phyloP scores from a whole-genome alignment of 345 rosid species.

The Bruguiera parviflora region DNA sequence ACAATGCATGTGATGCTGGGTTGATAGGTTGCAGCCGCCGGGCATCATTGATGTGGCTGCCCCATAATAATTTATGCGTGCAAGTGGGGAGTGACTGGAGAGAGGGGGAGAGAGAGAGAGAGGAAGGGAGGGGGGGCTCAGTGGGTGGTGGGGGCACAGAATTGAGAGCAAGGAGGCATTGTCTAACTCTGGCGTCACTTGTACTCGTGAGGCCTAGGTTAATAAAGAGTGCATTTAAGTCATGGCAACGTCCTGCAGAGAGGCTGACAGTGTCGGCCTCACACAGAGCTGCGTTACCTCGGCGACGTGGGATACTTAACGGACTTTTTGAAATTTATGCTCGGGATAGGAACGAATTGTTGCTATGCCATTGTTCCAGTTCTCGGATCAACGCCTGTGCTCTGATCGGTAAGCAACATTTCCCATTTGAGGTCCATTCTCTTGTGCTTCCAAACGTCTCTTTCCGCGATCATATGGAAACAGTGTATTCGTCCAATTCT shows the following conservation, averaged over 20 bases:
- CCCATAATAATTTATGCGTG: conserved; percentile 11
- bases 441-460: no score
- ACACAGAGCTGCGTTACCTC: no score
- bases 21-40: not conserved
- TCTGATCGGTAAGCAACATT: no score
- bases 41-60: conserved; percentile 29
- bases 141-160: conserved; percentile 14
- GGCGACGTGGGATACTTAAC: no score
- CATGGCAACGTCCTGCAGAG: not conserved
- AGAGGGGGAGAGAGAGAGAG: not conserved
- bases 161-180: not conserved
- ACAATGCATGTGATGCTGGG: conserved; percentile 30
- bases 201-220: not conserved
- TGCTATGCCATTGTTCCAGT: no score
- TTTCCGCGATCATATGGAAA: no score
- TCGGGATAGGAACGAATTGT: no score
- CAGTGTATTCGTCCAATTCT: no score
- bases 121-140: no score
- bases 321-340: no score
- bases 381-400: no score
- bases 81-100: not conserved
- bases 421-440: no score
- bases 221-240: not conserved
- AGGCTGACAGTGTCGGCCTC: not conserved
- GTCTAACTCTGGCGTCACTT: not conserved